A percentile compares a stretch with the other conserved stretches of the same genome.
phyloP scores from a whole-genome alignment of 371 early-diverging fungal genomes.

The Mortierella sp. region DNA sequence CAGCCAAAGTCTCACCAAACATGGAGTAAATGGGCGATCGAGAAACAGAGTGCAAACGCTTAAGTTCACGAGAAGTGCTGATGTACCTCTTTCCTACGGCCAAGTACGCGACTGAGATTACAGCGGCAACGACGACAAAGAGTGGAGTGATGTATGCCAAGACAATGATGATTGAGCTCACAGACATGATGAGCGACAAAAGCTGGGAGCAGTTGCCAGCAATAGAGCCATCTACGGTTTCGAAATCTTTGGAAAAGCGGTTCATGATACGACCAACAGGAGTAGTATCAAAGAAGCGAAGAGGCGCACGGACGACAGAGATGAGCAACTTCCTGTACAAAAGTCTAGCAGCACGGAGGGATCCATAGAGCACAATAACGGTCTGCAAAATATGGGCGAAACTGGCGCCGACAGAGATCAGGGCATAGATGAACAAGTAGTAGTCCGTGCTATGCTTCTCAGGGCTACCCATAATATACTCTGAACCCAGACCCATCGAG shows the following conservation, averaged over 20 bases:
- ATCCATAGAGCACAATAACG: conserved; percentile 68
- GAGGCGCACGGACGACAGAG: conserved; percentile 74
- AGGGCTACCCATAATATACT: conserved; percentile 16
- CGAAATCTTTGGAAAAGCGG: conserved; percentile 88
- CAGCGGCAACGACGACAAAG: conserved; percentile 57
- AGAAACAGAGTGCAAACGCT: conserved; percentile 82
- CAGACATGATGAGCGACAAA: conserved; percentile 55
- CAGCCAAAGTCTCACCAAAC: conserved; percentile 77
- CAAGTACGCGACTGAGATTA: conserved; percentile 54
- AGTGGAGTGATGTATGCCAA: conserved; percentile 70
- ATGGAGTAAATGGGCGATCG: conserved; percentile 81
- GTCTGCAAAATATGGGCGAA: conserved; percentile 61
- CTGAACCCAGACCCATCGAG: conserved; percentile 21
- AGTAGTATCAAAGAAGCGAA: conserved; percentile 93
- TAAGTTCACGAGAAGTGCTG: conserved; percentile 80
- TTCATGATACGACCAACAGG: conserved; percentile 93
- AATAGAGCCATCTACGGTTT: conserved; percentile 74
- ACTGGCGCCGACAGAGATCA: conserved; percentile 58
- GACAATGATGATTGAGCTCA: conserved; percentile 71
- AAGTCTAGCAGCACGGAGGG: conserved; percentile 71
- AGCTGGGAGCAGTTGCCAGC: conserved; percentile 49
- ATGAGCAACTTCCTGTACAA: conserved; percentile 71
- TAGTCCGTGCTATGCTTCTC: conserved; percentile 51
- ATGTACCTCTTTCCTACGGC: conserved; percentile 74
- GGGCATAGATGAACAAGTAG: conserved; percentile 55